A percentile compares a stretch with the other conserved stretches of the same genome.
These are phyloP conservation scores for Mortierella sp. DNA, from an alignment of 371 early-diverging fungal species.

Conservation along the genomic window DNA sequence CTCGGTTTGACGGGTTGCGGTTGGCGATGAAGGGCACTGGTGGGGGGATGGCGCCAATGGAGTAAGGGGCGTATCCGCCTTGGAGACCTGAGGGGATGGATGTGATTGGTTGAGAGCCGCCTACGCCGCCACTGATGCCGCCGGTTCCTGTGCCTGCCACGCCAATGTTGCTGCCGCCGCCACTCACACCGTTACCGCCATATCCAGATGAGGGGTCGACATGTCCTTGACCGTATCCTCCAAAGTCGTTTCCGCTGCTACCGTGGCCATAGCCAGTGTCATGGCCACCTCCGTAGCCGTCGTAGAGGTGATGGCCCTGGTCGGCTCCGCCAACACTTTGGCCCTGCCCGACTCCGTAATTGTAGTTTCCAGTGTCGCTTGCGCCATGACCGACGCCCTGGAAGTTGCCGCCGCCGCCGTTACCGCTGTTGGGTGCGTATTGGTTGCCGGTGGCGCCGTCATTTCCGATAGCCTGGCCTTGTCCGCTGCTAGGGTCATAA, in stretches of 20 bases:
- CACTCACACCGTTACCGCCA: background rate
- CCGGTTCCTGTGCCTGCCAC: background rate
- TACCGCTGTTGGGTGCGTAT: background rate
- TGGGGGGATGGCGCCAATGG: background rate
- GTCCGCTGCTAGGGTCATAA: slow-evolving; percentile 14
- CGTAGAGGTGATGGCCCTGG: background rate
- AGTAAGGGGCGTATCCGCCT: background rate
- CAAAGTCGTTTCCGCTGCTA: background rate
- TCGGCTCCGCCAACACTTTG: background rate
- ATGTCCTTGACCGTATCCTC: background rate
- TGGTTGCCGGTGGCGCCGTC: slow-evolving; percentile 13
- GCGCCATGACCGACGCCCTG: background rate
- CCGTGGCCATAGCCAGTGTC: background rate
- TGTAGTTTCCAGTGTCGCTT: background rate
- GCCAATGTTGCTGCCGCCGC: background rate
- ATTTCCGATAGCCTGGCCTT: background rate
- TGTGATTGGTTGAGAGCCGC: background rate
- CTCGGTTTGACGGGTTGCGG: background rate
- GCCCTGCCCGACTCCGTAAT: background rate
- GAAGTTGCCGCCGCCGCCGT: background rate
- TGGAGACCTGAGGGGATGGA: background rate
- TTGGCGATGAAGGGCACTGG: background rate
- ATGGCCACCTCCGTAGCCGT: background rate
- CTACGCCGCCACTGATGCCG: background rate
- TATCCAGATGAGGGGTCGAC: background rate